Conservation (phyloP, 306 rosid genomes). For the Hippophae rhamnoides region DNA sequence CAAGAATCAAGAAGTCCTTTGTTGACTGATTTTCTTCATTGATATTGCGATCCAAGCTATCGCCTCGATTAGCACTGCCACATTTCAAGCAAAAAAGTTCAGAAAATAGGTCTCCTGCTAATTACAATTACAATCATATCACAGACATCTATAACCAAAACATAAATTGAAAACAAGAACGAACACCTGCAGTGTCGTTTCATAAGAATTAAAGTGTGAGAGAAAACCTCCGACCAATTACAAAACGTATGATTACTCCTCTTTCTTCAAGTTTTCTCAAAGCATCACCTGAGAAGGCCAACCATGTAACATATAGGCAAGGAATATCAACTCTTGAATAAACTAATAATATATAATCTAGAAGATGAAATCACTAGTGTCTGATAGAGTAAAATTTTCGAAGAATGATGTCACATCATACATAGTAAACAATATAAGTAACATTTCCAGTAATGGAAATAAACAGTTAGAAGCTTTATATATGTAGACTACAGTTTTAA, state of each 20-base stretch:
- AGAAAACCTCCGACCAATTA: conserved; percentile 91
- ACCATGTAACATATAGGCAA: not conserved
- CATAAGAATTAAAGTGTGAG: conserved; percentile 28
- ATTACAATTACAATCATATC: not conserved
- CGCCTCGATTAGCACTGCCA: conserved; percentile 86
- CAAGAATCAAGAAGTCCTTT: conserved; percentile 87
- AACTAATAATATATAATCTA: too few relatives aligned
- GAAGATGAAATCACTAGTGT: too few relatives aligned
- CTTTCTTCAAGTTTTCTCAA: conserved; percentile 85
- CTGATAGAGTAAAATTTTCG: too few relatives aligned
- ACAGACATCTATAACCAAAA: not conserved
- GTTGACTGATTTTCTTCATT: conserved; percentile 62
- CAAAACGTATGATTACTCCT: conserved; percentile 87
- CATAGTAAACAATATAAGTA: too few relatives aligned
- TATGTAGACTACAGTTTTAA: too few relatives aligned
- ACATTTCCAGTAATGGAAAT: too few relatives aligned
- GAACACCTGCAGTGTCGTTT: conserved; percentile 3
- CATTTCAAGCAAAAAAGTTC: conserved; percentile 15
- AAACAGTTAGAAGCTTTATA: too few relatives aligned
- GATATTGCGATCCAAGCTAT: conserved; percentile 91
- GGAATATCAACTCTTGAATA: not conserved
- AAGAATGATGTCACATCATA: too few relatives aligned
- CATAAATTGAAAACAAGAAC: conserved; percentile 8
- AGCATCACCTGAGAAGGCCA: conserved; percentile 64
- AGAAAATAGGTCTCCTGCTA: conserved; percentile 3